phyloP scores from a whole-genome alignment of 140 eudicot genomes.

The Flaveria floridana region DNA sequence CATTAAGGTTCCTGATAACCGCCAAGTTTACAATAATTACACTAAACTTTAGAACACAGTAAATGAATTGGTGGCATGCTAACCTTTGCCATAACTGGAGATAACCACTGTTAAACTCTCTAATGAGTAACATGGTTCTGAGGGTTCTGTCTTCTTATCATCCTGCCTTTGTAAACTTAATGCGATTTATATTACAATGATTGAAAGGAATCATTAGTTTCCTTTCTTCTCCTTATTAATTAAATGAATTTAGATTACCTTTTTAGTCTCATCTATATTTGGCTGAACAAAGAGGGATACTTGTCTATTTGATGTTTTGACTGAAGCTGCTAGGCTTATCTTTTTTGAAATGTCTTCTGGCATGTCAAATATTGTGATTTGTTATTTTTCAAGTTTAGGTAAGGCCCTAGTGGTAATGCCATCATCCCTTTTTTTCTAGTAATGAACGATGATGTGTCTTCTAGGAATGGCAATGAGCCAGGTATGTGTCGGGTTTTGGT shows the following conservation, averaged over 20 bases:
- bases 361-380: background rate
- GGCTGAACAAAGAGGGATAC: background rate
- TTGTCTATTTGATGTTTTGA: constrained; percentile 22
- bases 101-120: background rate
- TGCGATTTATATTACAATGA: constrained; percentile 11
- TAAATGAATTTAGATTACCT: background rate
- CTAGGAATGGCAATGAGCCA: background rate
- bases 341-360: background rate
- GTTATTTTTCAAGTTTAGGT: constrained; percentile 22
- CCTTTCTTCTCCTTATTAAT: background rate
- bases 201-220: constrained; percentile 3
- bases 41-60: constrained; percentile 18
- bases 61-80: background rate
- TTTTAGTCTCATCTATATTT: constrained; percentile 9
- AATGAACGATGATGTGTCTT: background rate
- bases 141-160: constrained; percentile 5
- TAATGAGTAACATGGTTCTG: background rate
- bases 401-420: background rate
- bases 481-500: too few species aligned
- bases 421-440: background rate
- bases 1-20: background rate
- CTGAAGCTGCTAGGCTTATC: background rate
- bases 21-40: background rate
- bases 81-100: constrained; percentile 6
- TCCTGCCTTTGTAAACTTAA: background rate